Base-by-base conservation (phyloP, 768 basidiomycete genomes). In the Naganishia antarctica region DNA sequence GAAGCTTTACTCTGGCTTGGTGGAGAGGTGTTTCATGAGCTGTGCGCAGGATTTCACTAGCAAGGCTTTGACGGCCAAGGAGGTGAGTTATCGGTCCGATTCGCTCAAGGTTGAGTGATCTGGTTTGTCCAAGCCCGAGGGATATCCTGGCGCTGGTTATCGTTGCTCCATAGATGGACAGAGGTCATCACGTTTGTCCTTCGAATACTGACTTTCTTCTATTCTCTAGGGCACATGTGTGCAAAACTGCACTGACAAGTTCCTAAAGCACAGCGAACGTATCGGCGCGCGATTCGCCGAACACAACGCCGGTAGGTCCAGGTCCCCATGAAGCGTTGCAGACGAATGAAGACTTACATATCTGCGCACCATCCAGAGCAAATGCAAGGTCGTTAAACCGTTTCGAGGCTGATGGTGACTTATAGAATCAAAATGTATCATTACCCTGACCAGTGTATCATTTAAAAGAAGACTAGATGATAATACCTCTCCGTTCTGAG, bases 1-100 rank as follows among this genome's bases (percentile, higher is more conserved):
- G 82, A 84, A 83, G 74, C 87, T 98, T 79, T 98, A 99, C 80
- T 89, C 91, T 25, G 88, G 86, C 74, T 84, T 99, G 62, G 91
- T 93, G 32, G 94, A 98, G 77, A 86, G 90, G 70, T 99, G 94
- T 78, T 99, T 99, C 83, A 91, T 82, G 71, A 82, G 89, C 15
- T 99, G 94, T 77, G 88, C 87, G 73, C 93, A 93, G 76, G 94
- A 99, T 76, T 97, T 99, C 73, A 97, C 93, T 26, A 89, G 88
- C 82, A 96, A 91, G 80, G 86, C 91, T 0, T 80, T 99, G 63
- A 89, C 88, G 12, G 86, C 87, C 31, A 96, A 96, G 82, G 94
- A 98, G 86, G 93, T 89, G 40, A 64, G 73, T 68, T 13, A 4
- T 12, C 5, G 37, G 37, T 23, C 8, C 8, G 11, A n/a, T n/a